Base-by-base conservation (phyloP, 441 rosid species). In the Omphalea diandra region DNA sequence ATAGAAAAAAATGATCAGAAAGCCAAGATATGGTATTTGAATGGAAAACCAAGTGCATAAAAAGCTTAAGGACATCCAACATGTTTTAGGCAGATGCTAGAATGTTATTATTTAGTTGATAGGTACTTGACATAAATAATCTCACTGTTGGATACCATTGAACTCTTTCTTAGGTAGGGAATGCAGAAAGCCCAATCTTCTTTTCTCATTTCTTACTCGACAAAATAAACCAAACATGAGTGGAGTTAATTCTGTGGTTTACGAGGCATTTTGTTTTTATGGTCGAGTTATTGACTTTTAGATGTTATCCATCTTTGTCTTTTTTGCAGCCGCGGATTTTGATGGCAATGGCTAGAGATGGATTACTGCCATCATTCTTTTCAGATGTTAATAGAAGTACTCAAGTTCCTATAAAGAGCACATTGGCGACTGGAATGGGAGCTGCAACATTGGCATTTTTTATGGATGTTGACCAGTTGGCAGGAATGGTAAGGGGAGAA, bases 341-440 rank as follows among this genome's bases (percentile, higher is more conserved):
- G 74, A 80, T 90, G 96, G 91, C 91, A 67, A 90, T 90, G 96
- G 88, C 93, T 46, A 86, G 93, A 85, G 96, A 90, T 83, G 96
- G 96, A 57, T 79, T 90, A 77, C 78, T 90, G 70, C 96, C 96
- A 49, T 65, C 93, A 56, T 90, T 90, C 76, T 90, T 90, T 78
- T 90, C 91, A 14, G 93, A 90, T 50, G 84, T 90, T 57, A 85
- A 86, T 70, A 79, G 70, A 50, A 74, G 65, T 26, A 82, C 87
- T 56, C 96, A 87, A 75, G 86, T 90, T 66, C 96, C 96, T 55
- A 73, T 87, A 60, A 90, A 90, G 77, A 71, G 96, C 76, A 90
- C 96, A 26, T 38, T 90, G 63, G 71, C 68, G 32, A 87, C 90
- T 65, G 96, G 96, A 66, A 1, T 86, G 56, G 76, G 79, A 69